Percentiles rank a stretch among this genome's conserved stretches.
These are phyloP conservation scores for Parafenestella ontariensis DNA, from an alignment of 2,329 filamentous ascomycete species.

Conservation along the genomic window DNA sequence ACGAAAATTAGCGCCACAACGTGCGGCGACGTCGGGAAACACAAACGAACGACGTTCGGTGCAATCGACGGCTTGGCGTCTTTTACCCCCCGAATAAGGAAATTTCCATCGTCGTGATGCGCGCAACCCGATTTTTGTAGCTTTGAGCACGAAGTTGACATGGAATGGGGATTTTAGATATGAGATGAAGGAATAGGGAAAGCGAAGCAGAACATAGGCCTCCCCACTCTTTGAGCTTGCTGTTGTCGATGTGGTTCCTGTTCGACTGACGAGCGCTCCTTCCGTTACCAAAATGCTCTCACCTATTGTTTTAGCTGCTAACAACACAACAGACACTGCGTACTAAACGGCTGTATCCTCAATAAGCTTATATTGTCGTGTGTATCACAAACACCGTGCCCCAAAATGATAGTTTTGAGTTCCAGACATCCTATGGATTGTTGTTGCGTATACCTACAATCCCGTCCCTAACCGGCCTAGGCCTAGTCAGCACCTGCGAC, in stretches of 20 bases:
- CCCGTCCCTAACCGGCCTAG: background rate
- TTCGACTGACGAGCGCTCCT: too few species aligned
- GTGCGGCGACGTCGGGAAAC: background rate
- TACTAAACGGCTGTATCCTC: too few species aligned
- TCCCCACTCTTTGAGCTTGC: background rate
- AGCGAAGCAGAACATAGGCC: background rate
- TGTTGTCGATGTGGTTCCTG: background rate
- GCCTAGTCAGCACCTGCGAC: background rate
- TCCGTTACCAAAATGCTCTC: too few species aligned
- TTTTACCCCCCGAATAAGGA: background rate
- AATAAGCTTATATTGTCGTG: too few species aligned
- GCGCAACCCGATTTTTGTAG: background rate
- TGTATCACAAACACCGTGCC: too few species aligned
- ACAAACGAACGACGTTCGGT: conserved; percentile 17
- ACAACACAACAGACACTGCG: too few species aligned
- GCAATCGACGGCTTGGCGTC: conserved; percentile 13
- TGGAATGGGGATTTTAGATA: background rate
- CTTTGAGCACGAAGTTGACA: background rate
- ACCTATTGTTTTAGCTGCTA: too few species aligned
- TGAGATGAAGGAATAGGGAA: background rate
- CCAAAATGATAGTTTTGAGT: too few species aligned
- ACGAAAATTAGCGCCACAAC: too few species aligned
- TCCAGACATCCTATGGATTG: background rate
- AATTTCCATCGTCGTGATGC: background rate
- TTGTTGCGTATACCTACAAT: background rate